Conservation (phyloP, 2,329 filamentous ascomycete species). For the Phyllosticta ampelicida region DNA sequence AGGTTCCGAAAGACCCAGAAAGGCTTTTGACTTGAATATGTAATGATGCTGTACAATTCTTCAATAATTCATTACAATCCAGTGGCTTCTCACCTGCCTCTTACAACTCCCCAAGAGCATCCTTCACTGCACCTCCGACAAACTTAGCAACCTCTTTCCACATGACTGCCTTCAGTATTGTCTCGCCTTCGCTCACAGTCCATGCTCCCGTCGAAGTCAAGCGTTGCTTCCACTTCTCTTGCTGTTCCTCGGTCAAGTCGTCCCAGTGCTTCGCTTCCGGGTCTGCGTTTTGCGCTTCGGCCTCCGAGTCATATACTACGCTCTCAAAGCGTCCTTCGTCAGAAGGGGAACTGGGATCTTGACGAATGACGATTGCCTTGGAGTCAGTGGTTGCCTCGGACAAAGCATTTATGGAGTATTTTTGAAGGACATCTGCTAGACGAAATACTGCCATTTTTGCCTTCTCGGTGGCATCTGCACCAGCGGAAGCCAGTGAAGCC, state of each 20-base stretch:
- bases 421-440: not conserved
- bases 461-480: not conserved
- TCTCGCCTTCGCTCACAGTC: constrained; percentile 68
- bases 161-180: constrained; percentile 63
- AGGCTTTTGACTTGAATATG: not conserved
- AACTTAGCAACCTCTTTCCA: constrained; percentile 61
- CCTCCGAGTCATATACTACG: constrained; percentile 27
- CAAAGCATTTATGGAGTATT: not conserved
- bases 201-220: constrained; percentile 64
- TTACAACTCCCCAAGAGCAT: not conserved
- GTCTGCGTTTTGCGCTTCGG: constrained; percentile 27
- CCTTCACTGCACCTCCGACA: constrained; percentile 31
- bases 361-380: constrained; percentile 32
- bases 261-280: constrained; percentile 55
- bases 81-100: not conserved
- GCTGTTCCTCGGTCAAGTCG: constrained; percentile 53
- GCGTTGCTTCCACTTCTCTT: constrained; percentile 56
- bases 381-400: not conserved
- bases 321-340: constrained; percentile 27
- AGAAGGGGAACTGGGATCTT: constrained; percentile 13
- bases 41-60: not conserved
- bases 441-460: not conserved
- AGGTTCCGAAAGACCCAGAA: not conserved
- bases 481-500: not conserved
- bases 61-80: not conserved